Conservation (phyloP, 371 early-diverging fungal species). For the Mucor mucedo region DNA sequence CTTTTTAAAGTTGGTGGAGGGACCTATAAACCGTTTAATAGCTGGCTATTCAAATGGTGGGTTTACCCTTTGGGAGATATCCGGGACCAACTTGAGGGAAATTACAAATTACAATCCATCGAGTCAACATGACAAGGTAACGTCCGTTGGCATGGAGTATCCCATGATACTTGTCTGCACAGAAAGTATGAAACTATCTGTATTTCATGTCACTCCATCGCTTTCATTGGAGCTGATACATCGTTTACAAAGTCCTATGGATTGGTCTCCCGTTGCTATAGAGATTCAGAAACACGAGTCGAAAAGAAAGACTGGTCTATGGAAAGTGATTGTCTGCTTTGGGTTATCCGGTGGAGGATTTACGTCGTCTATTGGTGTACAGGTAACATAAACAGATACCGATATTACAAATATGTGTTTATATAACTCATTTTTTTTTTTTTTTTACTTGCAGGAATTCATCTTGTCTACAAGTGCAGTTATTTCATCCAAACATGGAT, state of each 20-base stretch:
- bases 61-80: slow-evolving; percentile 46
- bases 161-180: slow-evolving; percentile 45
- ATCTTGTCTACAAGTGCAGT: slow-evolving; percentile 25
- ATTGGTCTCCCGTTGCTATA: slow-evolving; percentile 38
- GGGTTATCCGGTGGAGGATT: slow-evolving; percentile 36
- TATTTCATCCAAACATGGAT: slow-evolving; percentile 38
- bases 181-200: slow-evolving; percentile 32
- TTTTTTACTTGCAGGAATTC: slow-evolving; percentile 30
- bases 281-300: slow-evolving; percentile 17
- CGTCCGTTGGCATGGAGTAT: slow-evolving; percentile 35
- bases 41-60: slow-evolving; percentile 53
- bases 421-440: background rate
- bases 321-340: slow-evolving; percentile 44
- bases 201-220: slow-evolving; percentile 29
- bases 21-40: slow-evolving; percentile 17
- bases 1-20: slow-evolving; percentile 29
- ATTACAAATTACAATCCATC: slow-evolving; percentile 21
- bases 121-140: slow-evolving; percentile 9
- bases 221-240: slow-evolving; percentile 28
- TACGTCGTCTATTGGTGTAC: slow-evolving; percentile 43
- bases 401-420: background rate
- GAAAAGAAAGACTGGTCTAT: slow-evolving; percentile 11
- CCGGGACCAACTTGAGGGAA: slow-evolving; percentile 8
- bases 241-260: slow-evolving; percentile 40
- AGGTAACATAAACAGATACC: slow-evolving; percentile 27